Conservation (phyloP, 805 yeast genomes). For the Myxozyma neotropica region DNA sequence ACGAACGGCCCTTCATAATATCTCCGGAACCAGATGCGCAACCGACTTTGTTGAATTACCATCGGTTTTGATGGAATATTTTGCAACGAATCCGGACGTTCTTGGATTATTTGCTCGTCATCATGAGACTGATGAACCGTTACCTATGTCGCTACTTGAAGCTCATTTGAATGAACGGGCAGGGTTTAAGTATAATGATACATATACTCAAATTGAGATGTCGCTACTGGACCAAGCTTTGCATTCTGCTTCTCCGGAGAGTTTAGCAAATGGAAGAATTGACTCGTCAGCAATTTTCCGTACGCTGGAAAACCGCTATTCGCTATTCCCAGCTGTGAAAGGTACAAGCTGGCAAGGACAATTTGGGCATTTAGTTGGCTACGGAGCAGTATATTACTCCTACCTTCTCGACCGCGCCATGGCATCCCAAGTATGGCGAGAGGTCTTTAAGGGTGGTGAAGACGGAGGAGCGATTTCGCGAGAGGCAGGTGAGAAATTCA, state of each 20-base stretch:
- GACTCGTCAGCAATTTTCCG: slow-evolving; percentile 69
- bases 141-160: slow-evolving; percentile 55
- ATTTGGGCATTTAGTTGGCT: slow-evolving; percentile 89
- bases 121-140: slow-evolving; percentile 62
- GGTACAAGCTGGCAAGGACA: slow-evolving; percentile 88
- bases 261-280: slow-evolving; percentile 42
- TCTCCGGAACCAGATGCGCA: slow-evolving; percentile 92
- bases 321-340: slow-evolving; percentile 62
- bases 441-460: slow-evolving; percentile 52
- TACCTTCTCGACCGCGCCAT: slow-evolving; percentile 90
- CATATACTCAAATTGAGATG: slow-evolving; percentile 85
- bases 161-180: slow-evolving; percentile 56
- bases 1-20: slow-evolving; percentile 82
- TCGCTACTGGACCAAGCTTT: slow-evolving; percentile 83
- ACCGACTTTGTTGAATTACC: slow-evolving; percentile 97
- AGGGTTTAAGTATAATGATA: slow-evolving; percentile 67
- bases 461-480: slow-evolving; percentile 67
- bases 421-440: slow-evolving; percentile 81
- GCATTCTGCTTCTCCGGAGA: slow-evolving; percentile 51
- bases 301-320: slow-evolving; percentile 57
- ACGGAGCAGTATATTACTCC: slow-evolving; percentile 92
- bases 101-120: slow-evolving; percentile 73
- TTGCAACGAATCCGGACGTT: slow-evolving; percentile 80
- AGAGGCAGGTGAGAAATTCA: slow-evolving; percentile 74
- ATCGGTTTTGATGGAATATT: slow-evolving; percentile 93